Conservation (phyloP, 345 rosid genomes). For the Dovyalis caffra region DNA sequence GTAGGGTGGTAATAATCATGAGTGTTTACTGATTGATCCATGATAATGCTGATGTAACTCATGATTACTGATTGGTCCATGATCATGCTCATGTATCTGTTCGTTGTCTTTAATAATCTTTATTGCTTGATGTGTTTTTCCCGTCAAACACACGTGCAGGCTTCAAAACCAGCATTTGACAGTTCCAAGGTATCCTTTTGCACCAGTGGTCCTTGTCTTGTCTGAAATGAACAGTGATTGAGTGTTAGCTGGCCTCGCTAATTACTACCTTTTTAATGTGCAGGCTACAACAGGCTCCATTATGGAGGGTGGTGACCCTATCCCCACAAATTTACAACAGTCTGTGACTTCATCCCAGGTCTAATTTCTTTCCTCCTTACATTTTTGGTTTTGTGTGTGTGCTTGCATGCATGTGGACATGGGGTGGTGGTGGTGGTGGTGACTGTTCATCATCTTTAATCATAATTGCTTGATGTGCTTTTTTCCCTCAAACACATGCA, state of each 20-base stretch:
- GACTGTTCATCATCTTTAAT: not conserved
- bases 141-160: not conserved
- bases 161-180: conserved; percentile 8
- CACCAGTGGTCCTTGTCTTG: not conserved
- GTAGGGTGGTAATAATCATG: too few species aligned
- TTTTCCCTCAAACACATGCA: not conserved
- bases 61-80: too few species aligned
- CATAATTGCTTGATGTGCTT: not conserved
- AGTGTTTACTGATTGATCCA: too few species aligned
- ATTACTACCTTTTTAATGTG: not conserved
- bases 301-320: not conserved
- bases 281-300: conserved; percentile 3
- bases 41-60: too few species aligned
- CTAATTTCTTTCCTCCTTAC: not conserved
- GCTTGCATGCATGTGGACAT: too few species aligned
- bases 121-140: not conserved
- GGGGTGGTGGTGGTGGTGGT: too few species aligned
- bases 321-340: not conserved
- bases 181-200: conserved; percentile 12
- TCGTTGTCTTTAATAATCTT: too few species aligned
- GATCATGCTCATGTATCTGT: not conserved
- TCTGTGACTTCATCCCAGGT: not conserved
- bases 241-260: not conserved
- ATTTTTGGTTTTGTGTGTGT: too few species aligned
- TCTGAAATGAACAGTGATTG: not conserved